Conservation (phyloP, 768 basidiomycete genomes). For the Austroboletus festivus region DNA sequence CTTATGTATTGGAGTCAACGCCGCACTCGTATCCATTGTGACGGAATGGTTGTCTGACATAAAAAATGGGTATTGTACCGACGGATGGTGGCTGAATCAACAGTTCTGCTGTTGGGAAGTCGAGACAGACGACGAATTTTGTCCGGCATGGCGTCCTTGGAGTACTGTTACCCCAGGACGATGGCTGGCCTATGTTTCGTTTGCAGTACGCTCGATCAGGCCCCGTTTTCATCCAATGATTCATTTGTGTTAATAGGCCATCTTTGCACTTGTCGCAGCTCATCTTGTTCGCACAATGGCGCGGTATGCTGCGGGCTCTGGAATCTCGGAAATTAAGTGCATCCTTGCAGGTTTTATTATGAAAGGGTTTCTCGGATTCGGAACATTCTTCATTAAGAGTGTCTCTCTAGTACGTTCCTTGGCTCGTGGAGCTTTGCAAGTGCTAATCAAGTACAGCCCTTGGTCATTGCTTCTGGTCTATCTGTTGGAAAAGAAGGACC, state of each 20-base stretch:
- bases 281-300: slow-evolving; percentile 87
- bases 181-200: slow-evolving; percentile 84
- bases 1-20: slow-evolving; percentile 86
- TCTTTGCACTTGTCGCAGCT: slow-evolving; percentile 83
- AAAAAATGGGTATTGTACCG: slow-evolving; percentile 94
- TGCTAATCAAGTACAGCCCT: slow-evolving; percentile 55
- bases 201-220: slow-evolving; percentile 63
- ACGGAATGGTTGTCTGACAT: slow-evolving; percentile 98
- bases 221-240: neutral
- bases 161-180: slow-evolving; percentile 63
- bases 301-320: slow-evolving; percentile 95
- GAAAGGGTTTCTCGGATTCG: slow-evolving; percentile 88
- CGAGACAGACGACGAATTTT: slow-evolving; percentile 75
- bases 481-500: slow-evolving; percentile 99
- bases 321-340: slow-evolving; percentile 98
- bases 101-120: slow-evolving; percentile 99
- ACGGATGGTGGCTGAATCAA: slow-evolving; percentile 98
- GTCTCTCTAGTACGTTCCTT: slow-evolving; percentile 72
- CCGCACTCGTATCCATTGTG: slow-evolving; percentile 92
- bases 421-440: neutral
- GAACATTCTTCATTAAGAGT: slow-evolving; percentile 92
- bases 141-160: slow-evolving; percentile 93
- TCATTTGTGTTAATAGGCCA: slow-evolving; percentile 45
- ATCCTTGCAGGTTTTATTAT: slow-evolving; percentile 96
- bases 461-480: slow-evolving; percentile 94